phyloP scores from a whole-genome alignment of 2,329 filamentous ascomycete species.

The Plenodomus lindquistii region DNA sequence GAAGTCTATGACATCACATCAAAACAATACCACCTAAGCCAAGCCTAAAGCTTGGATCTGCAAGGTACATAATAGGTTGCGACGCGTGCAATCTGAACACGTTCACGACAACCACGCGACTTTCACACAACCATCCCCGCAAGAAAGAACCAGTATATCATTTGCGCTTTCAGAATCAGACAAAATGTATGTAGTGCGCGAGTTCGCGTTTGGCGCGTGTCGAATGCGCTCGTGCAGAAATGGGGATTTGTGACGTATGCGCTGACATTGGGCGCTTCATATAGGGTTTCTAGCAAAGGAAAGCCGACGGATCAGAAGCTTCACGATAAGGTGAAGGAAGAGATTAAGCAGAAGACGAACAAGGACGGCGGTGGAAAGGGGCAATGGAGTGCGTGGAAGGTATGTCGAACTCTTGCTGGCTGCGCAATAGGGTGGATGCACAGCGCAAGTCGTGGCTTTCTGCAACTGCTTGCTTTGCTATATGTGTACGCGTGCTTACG shows the following conservation, averaged over 20 bases:
- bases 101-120: not conserved
- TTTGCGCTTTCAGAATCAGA: not conserved
- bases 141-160: too few species aligned
- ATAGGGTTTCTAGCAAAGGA: conserved; percentile 47
- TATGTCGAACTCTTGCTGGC: too few species aligned
- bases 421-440: conserved; percentile 5
- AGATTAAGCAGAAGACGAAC: conserved; percentile 51
- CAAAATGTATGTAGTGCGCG: not conserved
- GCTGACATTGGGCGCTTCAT: not conserved
- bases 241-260: not conserved
- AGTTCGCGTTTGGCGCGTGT: not conserved
- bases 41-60: not conserved
- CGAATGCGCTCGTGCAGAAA: not conserved
- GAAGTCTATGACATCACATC: not conserved
- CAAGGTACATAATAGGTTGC: not conserved
- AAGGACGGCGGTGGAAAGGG: conserved; percentile 53
- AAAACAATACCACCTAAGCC: not conserved
- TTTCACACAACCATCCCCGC: not conserved
- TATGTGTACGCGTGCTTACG: not conserved
- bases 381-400: conserved; percentile 55
- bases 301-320: conserved; percentile 52
- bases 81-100: not conserved
- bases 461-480: not conserved
- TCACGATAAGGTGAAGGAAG: conserved; percentile 51
- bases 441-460: not conserved